A percentile compares a stretch with the other conserved stretches of the same genome.
Evolutionary conservation across 495 filamentous ascomycete genomes (phyloP).

Genomic region (Aspergillus indologenus): DNA sequence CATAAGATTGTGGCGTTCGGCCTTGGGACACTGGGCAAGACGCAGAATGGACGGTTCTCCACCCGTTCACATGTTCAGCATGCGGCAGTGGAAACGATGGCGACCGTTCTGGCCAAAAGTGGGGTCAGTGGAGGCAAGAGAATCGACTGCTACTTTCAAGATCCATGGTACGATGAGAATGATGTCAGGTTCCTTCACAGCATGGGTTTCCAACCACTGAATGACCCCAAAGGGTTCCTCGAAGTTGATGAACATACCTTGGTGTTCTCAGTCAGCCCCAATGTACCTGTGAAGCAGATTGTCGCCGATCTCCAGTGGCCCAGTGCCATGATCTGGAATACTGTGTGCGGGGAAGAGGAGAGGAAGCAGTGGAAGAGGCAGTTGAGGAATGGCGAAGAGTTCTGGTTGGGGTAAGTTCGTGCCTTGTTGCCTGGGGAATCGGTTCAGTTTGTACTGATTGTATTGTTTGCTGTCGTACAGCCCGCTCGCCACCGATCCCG

Average conservation of each 20-base stretch:
- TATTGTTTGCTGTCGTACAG: background rate
- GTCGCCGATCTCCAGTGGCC: conserved; percentile 33
- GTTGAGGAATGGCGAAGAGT: conserved; percentile 16
- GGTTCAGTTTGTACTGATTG: conserved; percentile 4
- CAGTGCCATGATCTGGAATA: conserved; percentile 35
- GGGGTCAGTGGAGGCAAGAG: conserved; percentile 9
- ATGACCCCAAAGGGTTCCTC: conserved; percentile 33
- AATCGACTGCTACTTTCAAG: conserved; percentile 28
- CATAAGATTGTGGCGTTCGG: conserved; percentile 23
- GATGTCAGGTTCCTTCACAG: conserved; percentile 20
- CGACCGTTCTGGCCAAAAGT: conserved; percentile 1
- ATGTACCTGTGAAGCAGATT: conserved; percentile 36
- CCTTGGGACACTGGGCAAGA: conserved; percentile 12
- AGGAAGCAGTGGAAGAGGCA: conserved; percentile 14
- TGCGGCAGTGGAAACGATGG: conserved; percentile 22
- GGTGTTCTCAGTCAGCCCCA: conserved; percentile 30
- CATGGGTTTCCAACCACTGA: conserved; percentile 23
- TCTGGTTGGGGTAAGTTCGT: conserved; percentile 21
- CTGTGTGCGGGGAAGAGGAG: conserved; percentile 18
- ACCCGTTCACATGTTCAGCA: conserved; percentile 22
- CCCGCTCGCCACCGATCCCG: conserved; percentile 26
- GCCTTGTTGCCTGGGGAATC: background rate
- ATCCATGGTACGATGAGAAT: conserved; percentile 27
- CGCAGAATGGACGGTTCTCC: conserved; percentile 11
- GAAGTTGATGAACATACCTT: conserved; percentile 29